Evolutionary conservation across 164 flowering plant species (phyloP).

Genomic region (Warburgia ugandensis): DNA sequence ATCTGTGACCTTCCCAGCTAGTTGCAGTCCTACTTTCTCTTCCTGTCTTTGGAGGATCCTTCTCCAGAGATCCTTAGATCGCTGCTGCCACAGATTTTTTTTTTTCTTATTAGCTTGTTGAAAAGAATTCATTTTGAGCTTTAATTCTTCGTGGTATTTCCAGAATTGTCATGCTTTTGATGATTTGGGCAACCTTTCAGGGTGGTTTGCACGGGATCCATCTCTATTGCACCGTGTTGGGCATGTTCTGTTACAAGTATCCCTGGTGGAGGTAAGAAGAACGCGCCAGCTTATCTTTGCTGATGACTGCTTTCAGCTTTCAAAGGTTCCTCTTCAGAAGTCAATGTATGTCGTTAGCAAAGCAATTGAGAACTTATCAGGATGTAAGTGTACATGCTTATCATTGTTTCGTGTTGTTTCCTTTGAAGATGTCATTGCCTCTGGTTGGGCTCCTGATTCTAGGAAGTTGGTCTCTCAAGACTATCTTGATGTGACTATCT

Average conservation of each 20-base stretch:
- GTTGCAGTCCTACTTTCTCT: too few species aligned
- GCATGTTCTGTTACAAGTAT: conserved; percentile 41
- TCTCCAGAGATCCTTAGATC: too few species aligned
- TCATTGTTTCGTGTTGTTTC: background rate
- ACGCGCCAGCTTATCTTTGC: conserved; percentile 56
- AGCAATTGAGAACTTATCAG: conserved; percentile 61
- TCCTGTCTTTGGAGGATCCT: too few species aligned
- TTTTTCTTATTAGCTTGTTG: too few species aligned
- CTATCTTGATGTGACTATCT: background rate
- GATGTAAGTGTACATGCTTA: conserved; percentile 68
- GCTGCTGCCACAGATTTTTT: too few species aligned
- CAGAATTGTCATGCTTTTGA: background rate
- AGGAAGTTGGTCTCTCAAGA: too few species aligned
- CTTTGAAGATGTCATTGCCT: background rate
- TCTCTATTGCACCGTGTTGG: conserved; percentile 60
- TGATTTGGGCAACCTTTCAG: conserved; percentile 22
- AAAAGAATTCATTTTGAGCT: background rate
- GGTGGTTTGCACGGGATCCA: conserved; percentile 95
- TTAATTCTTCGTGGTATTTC: background rate
- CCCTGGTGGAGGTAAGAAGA: conserved; percentile 15
- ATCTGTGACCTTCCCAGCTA: too few species aligned
- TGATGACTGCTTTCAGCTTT: conserved; percentile 76
- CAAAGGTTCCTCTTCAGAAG: conserved; percentile 44
- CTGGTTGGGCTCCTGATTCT: background rate
- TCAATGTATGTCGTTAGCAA: conserved; percentile 32